A percentile compares a stretch with the other conserved stretches of the same genome.
Conservation (phyloP, 176 grass and related monocot genomes). For the Avena insularis region DNA sequence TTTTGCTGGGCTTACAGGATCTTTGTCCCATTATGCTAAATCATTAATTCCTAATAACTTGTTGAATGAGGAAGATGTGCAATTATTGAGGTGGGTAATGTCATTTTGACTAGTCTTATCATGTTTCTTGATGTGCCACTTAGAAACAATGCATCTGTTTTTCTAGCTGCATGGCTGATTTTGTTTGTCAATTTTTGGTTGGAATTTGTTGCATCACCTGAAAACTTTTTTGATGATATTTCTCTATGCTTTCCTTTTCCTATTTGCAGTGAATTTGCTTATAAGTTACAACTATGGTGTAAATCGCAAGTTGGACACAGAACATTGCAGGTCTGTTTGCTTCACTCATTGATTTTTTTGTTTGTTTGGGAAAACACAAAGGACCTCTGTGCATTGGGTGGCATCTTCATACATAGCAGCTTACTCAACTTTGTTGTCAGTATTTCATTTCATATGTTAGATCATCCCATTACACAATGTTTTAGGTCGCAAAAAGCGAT, state of each 20-base stretch:
- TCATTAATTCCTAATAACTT: conserved; percentile 75
- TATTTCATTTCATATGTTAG: conserved; percentile 10
- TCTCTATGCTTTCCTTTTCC: conserved; percentile 33
- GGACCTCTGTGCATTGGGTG: not conserved
- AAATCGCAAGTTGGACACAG: conserved; percentile 54
- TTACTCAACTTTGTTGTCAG: conserved; percentile 4
- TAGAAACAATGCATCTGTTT: not conserved
- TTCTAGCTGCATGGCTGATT: conserved; percentile 30
- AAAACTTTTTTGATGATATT: conserved; percentile 6
- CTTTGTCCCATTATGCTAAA: conserved; percentile 77
- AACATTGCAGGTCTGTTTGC: conserved; percentile 62
- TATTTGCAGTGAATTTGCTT: conserved; percentile 83
- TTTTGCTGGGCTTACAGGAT: conserved; percentile 64
- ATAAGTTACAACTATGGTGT: conserved; percentile 68
- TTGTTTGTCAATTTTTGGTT: conserved; percentile 19
- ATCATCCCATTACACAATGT: conserved; percentile 29
- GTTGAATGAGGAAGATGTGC: conserved; percentile 86
- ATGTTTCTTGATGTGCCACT: not conserved
- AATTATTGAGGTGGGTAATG: conserved; percentile 78
- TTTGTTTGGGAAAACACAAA: too few relatives aligned
- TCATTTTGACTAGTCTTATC: conserved; percentile 22
- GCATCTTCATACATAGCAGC: conserved; percentile 21
- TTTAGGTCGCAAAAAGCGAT: conserved; percentile 57
- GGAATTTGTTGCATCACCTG: conserved; percentile 3
- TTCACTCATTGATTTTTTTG: not conserved